Evolutionary conservation across 1,284 basidiomycete species (phyloP).

Genomic region (Apiotrichum porosum): DNA sequence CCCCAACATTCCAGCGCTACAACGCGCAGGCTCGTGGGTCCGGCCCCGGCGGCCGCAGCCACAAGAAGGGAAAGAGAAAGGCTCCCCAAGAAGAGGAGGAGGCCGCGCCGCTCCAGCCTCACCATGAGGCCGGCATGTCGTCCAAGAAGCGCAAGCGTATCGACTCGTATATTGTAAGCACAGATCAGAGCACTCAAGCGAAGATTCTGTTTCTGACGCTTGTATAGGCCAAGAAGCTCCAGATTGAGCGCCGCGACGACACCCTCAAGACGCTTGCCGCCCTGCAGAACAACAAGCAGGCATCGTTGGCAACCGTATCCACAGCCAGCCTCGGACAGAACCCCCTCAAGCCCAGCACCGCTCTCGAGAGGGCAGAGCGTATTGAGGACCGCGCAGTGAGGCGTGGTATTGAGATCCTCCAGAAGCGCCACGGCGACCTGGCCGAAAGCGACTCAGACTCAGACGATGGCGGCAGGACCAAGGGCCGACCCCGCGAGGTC

Average conservation of each 20-base stretch:
- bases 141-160: slow-evolving; percentile 49
- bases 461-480: slow-evolving; percentile 58
- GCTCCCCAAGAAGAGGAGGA: slow-evolving; percentile 39
- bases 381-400: slow-evolving; percentile 69
- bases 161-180: slow-evolving; percentile 53
- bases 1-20: slow-evolving; percentile 41
- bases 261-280: slow-evolving; percentile 40
- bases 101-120: slow-evolving; percentile 41
- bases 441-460: slow-evolving; percentile 51
- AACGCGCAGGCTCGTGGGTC: slow-evolving; percentile 47
- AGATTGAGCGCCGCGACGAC: slow-evolving; percentile 40
- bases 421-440: slow-evolving; percentile 55
- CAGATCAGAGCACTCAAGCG: not conserved
- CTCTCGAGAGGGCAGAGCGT: slow-evolving; percentile 61
- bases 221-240: slow-evolving; percentile 45
- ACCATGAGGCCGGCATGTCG: slow-evolving; percentile 37
- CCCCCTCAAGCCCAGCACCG: slow-evolving; percentile 40
- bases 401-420: slow-evolving; percentile 59
- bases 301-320: slow-evolving; percentile 31
- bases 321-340: slow-evolving; percentile 41
- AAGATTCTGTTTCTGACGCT: not conserved
- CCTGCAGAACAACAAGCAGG: slow-evolving; percentile 27
- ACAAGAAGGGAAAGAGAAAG: slow-evolving; percentile 42
- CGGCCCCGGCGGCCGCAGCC: slow-evolving; percentile 35
- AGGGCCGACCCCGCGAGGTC: slow-evolving; percentile 54